Base-by-base conservation (phyloP, 306 rosid genomes). In the Comarum palustre region DNA sequence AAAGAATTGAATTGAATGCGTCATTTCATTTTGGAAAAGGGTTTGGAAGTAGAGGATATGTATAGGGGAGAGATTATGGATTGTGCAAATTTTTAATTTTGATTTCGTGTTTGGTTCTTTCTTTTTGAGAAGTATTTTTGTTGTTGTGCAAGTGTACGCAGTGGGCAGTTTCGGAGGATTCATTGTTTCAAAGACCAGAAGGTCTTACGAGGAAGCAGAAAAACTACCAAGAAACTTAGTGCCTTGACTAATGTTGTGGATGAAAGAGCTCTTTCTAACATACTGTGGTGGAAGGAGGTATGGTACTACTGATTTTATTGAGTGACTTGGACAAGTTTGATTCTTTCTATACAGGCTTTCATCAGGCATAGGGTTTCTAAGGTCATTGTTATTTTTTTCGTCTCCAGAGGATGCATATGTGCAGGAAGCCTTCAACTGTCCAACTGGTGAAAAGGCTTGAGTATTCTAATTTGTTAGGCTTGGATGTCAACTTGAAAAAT, bases 241-340 rank as follows among this genome's bases (percentile, higher is more conserved):
- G 79, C 73, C 41, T 68, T 60, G 51, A 82, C 73, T 27, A 73
- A 75, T 79, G 79, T 80, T 75, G 76, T 81, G 48, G 87, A 85
- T 65, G 96, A 93, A 79, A 93, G 87, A 79, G 87, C 79, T 72
- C 83, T 89, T 75, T 82, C 91, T 82, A 89, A 86, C 84, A 82
- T 93, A 73, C 27, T 84, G 36, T 93, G 98, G 97, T 90, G 98
- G 97, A 89, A 89, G 77, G 94, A 89, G 96, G 98, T 90, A 29
- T 15, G 63, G 57, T 79, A 54, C 41, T 64, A 45, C 55, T 46
- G 41, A 24, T 22, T 19, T 66, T 20, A 39, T 74, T n/a, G 55
- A 45, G 62, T 77, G 52, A 50, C 25, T 60, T 12, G 12, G 60
- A 66, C 39, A 79, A 73, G 32, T 24, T 46, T 58, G 3, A 7